Conservation (phyloP, 495 filamentous ascomycete species). For the Lophiotrema nucula region DNA sequence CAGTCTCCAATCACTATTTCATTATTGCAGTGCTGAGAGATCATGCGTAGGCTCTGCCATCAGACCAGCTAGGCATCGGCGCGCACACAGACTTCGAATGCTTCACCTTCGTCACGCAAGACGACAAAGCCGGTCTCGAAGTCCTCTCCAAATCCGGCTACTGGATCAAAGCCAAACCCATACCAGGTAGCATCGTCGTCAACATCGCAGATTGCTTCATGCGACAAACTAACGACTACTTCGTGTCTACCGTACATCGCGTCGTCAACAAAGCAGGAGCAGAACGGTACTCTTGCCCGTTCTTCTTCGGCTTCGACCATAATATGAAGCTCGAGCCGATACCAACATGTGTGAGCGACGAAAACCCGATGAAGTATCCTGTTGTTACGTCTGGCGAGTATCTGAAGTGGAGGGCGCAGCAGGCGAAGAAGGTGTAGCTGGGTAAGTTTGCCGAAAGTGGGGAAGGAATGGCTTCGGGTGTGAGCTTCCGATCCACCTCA, state of each 20-base stretch:
- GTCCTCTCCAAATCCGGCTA: background rate
- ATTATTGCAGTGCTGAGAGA: no score
- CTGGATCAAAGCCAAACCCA: slow-evolving; percentile 13
- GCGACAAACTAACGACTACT: slow-evolving; percentile 28
- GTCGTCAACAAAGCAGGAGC: slow-evolving; percentile 21
- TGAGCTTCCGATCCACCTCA: no score
- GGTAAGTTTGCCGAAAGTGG: no score
- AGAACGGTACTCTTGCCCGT: slow-evolving; percentile 28
- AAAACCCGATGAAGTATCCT: slow-evolving; percentile 27
- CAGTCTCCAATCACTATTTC: no score
- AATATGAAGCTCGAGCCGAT: slow-evolving; percentile 13
- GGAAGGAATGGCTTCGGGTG: no score
- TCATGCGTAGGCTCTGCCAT: no score
- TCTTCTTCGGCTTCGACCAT: no score
- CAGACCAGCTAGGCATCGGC: slow-evolving; percentile 10
- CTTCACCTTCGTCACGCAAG: slow-evolving; percentile 33
- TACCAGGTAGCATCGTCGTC: slow-evolving; percentile 8
- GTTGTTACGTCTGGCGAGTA: slow-evolving; percentile 21
- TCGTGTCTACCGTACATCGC: slow-evolving; percentile 29
- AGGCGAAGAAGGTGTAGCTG: slow-evolving; percentile 9
- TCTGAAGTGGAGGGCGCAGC: slow-evolving; percentile 7
- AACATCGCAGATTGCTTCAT: slow-evolving; percentile 12
- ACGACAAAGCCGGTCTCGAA: background rate
- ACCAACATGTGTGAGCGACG: slow-evolving; percentile 21
- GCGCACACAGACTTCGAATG: slow-evolving; percentile 27